A percentile compares a stretch with the other conserved stretches of the same genome.
phyloP scores from a whole-genome alignment of 2,329 filamentous ascomycete species.

The Aureobasidium melanogenum region DNA sequence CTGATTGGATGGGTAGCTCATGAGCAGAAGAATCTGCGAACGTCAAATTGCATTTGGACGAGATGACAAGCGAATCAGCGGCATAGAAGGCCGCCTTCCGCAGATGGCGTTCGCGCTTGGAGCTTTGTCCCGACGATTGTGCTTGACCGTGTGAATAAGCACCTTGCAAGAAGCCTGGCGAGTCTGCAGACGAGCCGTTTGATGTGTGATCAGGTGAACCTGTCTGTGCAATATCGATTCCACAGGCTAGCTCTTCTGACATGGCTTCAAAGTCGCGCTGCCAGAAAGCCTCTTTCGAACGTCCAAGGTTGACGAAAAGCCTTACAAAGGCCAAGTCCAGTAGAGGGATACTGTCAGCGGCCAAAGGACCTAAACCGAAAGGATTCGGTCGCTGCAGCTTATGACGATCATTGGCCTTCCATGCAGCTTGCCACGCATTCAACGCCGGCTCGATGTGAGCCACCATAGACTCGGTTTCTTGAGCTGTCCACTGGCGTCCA shows the following conservation, averaged over 20 bases:
- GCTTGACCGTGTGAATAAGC: slow-evolving; percentile 18
- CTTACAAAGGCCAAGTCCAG: slow-evolving; percentile 87
- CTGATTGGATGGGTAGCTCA: slow-evolving; percentile 81
- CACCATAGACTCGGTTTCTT: slow-evolving; percentile 94
- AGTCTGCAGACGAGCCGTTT: slow-evolving; percentile 42
- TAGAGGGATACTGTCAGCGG: slow-evolving; percentile 82
- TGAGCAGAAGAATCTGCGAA: slow-evolving; percentile 76
- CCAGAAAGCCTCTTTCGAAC: slow-evolving; percentile 90
- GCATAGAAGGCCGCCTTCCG: slow-evolving; percentile 94
- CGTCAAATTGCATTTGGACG: slow-evolving; percentile 74
- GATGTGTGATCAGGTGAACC: slow-evolving; percentile 10
- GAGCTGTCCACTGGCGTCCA: slow-evolving; percentile 78
- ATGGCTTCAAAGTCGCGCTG: slow-evolving; percentile 87
- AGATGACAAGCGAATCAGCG: slow-evolving; percentile 81
- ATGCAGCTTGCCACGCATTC: slow-evolving; percentile 88
- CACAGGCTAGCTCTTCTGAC: slow-evolving; percentile 74
- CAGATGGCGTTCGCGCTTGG: slow-evolving; percentile 66
- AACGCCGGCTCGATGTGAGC: slow-evolving; percentile 88
- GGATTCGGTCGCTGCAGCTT: slow-evolving; percentile 78
- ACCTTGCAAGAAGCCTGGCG: slow-evolving; percentile 15
- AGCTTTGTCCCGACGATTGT: slow-evolving; percentile 19
- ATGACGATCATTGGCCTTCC: slow-evolving; percentile 78
- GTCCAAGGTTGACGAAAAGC: slow-evolving; percentile 84
- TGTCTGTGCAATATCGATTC: slow-evolving; percentile 66
- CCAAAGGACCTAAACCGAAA: slow-evolving; percentile 70